Conservation (phyloP, 2,329 filamentous ascomycete genomes). For the Aspergillus oerlinghausenensis region DNA sequence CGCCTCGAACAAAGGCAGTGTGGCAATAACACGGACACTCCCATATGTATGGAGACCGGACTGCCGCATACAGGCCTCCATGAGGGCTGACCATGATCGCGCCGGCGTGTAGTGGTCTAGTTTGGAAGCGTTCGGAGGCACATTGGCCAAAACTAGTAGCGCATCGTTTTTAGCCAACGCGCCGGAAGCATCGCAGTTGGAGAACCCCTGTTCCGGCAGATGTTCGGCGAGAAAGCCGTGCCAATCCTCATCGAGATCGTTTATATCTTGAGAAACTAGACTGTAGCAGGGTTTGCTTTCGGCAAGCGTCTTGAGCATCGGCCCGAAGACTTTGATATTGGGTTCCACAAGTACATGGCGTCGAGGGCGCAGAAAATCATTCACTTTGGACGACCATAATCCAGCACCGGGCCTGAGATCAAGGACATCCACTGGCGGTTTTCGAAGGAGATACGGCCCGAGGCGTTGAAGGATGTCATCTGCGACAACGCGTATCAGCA, state of each 20-base stretch:
- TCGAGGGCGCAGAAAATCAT: constrained; percentile 70
- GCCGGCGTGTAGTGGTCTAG: constrained; percentile 47
- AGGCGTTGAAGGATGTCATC: constrained; percentile 69
- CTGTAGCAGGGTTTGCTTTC: constrained; percentile 44
- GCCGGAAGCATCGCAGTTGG: constrained; percentile 35
- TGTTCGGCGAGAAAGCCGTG: constrained; percentile 25
- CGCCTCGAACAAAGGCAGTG: constrained; percentile 61
- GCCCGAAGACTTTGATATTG: constrained; percentile 53
- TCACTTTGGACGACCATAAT: constrained; percentile 71
- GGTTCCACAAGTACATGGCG: constrained; percentile 81
- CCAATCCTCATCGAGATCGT: constrained; percentile 55
- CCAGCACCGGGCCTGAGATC: constrained; percentile 80
- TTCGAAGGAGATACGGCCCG: constrained; percentile 62
- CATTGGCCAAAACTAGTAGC: constrained; percentile 67
- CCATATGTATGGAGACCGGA: constrained; percentile 70
- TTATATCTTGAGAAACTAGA: constrained; percentile 51
- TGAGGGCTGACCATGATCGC: constrained; percentile 53
- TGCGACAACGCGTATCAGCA: constrained; percentile 14
- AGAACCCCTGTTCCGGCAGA: constrained; percentile 52
- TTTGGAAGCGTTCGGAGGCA: constrained; percentile 53
- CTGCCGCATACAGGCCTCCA: constrained; percentile 54
- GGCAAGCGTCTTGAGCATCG: constrained; percentile 58
- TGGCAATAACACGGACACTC: constrained; percentile 71
- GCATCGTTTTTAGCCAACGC: constrained; percentile 60
- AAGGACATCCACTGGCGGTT: constrained; percentile 76